phyloP scores from a whole-genome alignment of 2,329 filamentous ascomycete genomes.

The Aspergillus unguis region DNA sequence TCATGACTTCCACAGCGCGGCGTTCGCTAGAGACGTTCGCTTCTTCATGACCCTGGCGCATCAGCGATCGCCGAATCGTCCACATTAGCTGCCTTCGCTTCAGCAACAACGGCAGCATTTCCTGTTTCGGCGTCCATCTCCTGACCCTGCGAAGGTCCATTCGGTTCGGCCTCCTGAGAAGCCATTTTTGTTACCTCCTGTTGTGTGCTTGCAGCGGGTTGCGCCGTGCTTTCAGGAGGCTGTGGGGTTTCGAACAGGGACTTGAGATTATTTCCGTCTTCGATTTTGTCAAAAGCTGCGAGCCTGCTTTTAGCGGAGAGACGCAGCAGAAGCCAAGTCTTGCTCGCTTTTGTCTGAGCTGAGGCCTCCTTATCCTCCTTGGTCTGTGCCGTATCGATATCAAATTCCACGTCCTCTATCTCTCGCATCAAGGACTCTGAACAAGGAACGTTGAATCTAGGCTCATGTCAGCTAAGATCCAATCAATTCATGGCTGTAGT shows the following conservation, averaged over 20 bases:
- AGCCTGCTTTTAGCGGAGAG: conserved; percentile 73
- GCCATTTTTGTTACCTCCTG: conserved; percentile 23
- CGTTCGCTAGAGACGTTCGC: not conserved
- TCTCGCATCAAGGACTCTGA: conserved; percentile 67
- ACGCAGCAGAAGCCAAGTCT: conserved; percentile 84
- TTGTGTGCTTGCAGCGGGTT: conserved; percentile 18
- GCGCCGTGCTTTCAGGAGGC: conserved; percentile 17
- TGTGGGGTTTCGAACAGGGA: conserved; percentile 43
- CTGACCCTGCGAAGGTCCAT: conserved; percentile 8
- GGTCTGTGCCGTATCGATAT: conserved; percentile 74
- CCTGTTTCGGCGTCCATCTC: conserved; percentile 9
- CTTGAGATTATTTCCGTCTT: conserved; percentile 69
- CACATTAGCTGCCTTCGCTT: conserved; percentile 10
- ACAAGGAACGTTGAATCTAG: conserved; percentile 64
- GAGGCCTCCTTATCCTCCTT: conserved; percentile 58
- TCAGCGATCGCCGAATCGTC: conserved; percentile 12
- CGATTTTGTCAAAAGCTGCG: conserved; percentile 78
- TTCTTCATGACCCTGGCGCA: conserved; percentile 17
- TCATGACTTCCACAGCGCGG: not conserved
- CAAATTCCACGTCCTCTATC: conserved; percentile 77
- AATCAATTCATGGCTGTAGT: not conserved
- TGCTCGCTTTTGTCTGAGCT: conserved; percentile 75
- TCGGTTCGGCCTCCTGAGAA: conserved; percentile 13
- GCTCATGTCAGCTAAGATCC: conserved; percentile 17
- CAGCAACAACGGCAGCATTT: conserved; percentile 5